Evolutionary conservation across 176 grass and related monocot genomes (phyloP), one percentile per base, ranked within the genome.

Genomic region (Cenchrus fungigraminus): DNA sequence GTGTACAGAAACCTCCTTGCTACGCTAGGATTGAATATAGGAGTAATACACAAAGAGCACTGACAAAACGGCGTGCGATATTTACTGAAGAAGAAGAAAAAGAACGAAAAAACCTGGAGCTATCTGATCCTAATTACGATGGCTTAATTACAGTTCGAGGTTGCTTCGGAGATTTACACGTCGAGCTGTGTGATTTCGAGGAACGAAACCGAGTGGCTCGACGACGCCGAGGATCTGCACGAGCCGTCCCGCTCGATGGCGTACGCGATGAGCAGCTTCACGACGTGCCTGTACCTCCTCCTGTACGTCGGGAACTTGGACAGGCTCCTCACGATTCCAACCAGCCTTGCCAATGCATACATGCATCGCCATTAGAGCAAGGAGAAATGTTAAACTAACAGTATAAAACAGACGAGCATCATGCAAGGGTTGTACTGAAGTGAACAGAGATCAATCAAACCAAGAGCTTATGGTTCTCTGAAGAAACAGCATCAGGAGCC

Each of bases 221-320:
- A 91, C 29, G 62, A 91, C 29, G 62, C 79, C 6, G 86, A 84
- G 52, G 84, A 83, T 12, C 88, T 77, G 56, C 62, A 66, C 29
- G 80, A 91, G 25, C 85, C 91, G 40, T 91, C 91, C 55, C 53
- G 64, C 49, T 91, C 90, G n/a, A 89, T 63, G 65, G 87, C 88
- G 79, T 93, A 91, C 12, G 72, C 65, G 47, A 98, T 32, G 22
- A 98, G 89, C 22, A 79, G 68, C 77, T 94, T 98, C 64, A 91
- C 82, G 4, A 98, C 89, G 43, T 95, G 87, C 54, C 92, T 91
- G 82, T 79, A 93, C 32, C 92, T 87, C 80, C 95, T 90, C 63
- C 92, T 91, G 86, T 93, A 88, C n/a, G 95, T 97, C 9, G 92
- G 95, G 45, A 97, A 91, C 80, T 97, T 97, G 0, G 92, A 89